phyloP scores from a whole-genome alignment of 257 asterid species.

The Forsythia suspensa region DNA sequence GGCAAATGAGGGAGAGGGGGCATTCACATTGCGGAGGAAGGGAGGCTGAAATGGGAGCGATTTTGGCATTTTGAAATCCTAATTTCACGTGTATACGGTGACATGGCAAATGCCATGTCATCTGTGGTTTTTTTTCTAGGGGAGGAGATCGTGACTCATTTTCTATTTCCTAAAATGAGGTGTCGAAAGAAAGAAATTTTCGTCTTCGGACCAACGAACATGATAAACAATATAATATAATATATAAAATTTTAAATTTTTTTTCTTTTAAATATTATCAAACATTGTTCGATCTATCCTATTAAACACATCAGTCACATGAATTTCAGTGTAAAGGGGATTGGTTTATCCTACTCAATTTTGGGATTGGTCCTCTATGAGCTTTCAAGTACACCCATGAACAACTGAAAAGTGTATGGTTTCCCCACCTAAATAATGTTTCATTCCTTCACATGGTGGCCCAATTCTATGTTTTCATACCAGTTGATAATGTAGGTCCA shows the following conservation, averaged over 20 bases:
- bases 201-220: background rate
- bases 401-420: constrained; percentile 22
- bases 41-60: too few relatives aligned
- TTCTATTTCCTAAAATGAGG: too few relatives aligned
- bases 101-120: too few relatives aligned
- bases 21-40: too few relatives aligned
- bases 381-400: constrained; percentile 17
- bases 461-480: constrained; percentile 7
- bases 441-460: constrained; percentile 33
- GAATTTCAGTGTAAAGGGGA: background rate
- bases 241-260: too few relatives aligned
- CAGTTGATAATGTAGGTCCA: constrained; percentile 27
- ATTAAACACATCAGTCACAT: background rate
- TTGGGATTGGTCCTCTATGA: constrained; percentile 4
- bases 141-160: too few relatives aligned
- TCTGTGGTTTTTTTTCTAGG: too few relatives aligned
- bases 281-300: background rate
- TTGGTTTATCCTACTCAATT: background rate
- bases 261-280: too few relatives aligned
- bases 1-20: too few relatives aligned
- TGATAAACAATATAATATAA: background rate
- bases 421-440: background rate
- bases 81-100: too few relatives aligned
- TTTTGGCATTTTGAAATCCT: too few relatives aligned
- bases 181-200: too few relatives aligned